Evolutionary conservation across 2,329 filamentous ascomycete species (phyloP).

Genomic region (Paecilomyces variotii): DNA sequence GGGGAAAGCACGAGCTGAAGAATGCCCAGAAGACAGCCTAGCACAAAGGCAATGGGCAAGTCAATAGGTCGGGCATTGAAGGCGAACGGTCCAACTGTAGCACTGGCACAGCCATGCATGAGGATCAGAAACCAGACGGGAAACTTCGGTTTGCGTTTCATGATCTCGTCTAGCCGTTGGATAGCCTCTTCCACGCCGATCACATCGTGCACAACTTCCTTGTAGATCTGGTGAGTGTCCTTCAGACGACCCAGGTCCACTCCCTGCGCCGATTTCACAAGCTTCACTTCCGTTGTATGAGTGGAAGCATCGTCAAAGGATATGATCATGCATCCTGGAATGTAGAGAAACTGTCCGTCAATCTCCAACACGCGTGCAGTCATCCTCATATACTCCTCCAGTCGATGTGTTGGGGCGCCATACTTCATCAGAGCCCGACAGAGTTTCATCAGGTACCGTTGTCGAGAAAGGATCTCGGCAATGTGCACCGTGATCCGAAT

Average conservation of each 20-base stretch:
- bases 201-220: conserved; percentile 42
- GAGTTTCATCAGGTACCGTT: conserved; percentile 76
- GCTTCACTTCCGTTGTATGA: conserved; percentile 41
- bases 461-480: conserved; percentile 65
- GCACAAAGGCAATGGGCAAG: conserved; percentile 66
- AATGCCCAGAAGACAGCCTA: conserved; percentile 66
- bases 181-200: conserved; percentile 42
- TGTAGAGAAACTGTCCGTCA: conserved; percentile 82
- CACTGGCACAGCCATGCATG: conserved; percentile 68
- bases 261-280: conserved; percentile 37
- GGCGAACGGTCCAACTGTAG: conserved; percentile 70
- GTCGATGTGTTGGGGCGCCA: conserved; percentile 82
- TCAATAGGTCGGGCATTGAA: conserved; percentile 74
- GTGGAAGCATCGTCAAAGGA: conserved; percentile 61
- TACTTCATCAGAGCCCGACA: conserved; percentile 86
- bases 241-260: conserved; percentile 39
- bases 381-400: conserved; percentile 90
- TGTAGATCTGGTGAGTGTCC: conserved; percentile 42
- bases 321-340: conserved; percentile 91
- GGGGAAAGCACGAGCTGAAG: conserved; percentile 71
- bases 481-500: conserved; percentile 56
- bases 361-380: conserved; percentile 81
- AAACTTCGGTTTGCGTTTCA: conserved; percentile 50
- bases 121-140: conserved; percentile 50
- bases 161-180: conserved; percentile 46